Percentiles rank a stretch among this genome's conserved stretches.
phyloP scores from a whole-genome alignment of 108 stramenopile genomes.

The Thalassiosira profunda region DNA sequence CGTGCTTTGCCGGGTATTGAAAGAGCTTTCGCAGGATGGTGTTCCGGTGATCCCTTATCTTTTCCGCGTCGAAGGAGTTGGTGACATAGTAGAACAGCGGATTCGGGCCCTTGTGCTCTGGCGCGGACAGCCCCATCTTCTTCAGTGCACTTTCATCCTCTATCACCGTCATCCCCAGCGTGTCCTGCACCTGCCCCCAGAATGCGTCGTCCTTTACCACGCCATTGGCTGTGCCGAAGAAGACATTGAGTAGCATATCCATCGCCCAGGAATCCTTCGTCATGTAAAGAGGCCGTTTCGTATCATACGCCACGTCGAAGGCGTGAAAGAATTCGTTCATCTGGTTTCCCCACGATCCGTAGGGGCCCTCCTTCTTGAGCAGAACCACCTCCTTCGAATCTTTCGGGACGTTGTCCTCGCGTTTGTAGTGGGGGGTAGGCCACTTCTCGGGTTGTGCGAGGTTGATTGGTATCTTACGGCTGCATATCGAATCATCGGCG shows the following conservation, averaged over 20 bases:
- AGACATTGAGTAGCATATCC: too few species aligned
- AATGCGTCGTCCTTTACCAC: not conserved
- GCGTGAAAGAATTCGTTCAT: conserved; percentile 8
- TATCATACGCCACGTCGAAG: conserved; percentile 1
- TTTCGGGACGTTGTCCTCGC: too few species aligned
- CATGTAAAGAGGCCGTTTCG: conserved; percentile 1
- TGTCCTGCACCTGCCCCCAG: not conserved
- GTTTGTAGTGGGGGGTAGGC: too few species aligned
- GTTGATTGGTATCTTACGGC: too few species aligned
- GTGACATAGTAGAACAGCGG: not conserved
- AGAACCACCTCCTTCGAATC: not conserved
- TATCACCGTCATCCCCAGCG: not conserved
- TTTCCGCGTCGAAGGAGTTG: not conserved
- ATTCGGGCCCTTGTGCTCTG: not conserved
- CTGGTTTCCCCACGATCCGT: not conserved
- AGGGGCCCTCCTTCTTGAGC: not conserved
- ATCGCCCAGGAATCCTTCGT: too few species aligned
- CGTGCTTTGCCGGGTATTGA: not conserved
- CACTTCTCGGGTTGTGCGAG: too few species aligned
- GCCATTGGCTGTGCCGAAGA: not conserved
- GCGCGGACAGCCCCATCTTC: not conserved
- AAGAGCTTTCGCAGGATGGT: not conserved
- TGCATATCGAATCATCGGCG: too few species aligned
- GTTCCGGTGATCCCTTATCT: conserved; percentile 4
- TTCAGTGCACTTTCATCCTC: not conserved